A percentile compares a stretch with the other conserved stretches of the same genome.
phyloP scores from a whole-genome alignment of 2,329 filamentous ascomycete genomes.

The Emmonsiellopsis sp. region DNA sequence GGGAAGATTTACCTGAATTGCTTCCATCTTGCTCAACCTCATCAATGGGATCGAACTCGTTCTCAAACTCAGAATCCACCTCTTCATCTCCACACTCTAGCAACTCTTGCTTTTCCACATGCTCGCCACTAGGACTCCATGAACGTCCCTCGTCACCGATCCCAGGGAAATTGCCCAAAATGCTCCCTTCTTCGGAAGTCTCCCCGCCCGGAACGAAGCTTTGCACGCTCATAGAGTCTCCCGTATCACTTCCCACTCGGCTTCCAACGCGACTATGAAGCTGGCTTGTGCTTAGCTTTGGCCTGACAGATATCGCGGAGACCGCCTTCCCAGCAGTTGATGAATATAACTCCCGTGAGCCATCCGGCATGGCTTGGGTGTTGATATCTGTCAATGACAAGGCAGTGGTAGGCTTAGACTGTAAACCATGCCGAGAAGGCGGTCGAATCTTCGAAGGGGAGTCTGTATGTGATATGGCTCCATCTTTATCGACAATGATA shows the following conservation, averaged over 20 bases:
- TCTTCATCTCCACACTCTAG: conserved; percentile 36
- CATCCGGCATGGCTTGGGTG: conserved; percentile 64
- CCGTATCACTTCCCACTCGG: conserved; percentile 41
- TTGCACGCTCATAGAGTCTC: conserved; percentile 42
- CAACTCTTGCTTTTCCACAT: conserved; percentile 25
- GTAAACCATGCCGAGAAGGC: conserved; percentile 27
- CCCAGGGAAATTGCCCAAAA: conserved; percentile 62
- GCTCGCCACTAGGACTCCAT: conserved; percentile 1
- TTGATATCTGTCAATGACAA: conserved; percentile 74
- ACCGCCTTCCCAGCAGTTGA: conserved; percentile 29
- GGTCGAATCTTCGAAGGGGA: conserved; percentile 26
- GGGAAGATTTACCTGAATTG: conserved; percentile 44
- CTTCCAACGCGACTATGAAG: conserved; percentile 38
- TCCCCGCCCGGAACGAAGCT: conserved; percentile 47
- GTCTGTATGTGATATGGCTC: conserved; percentile 16
- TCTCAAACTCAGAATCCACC: conserved; percentile 57
- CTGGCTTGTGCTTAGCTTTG: conserved; percentile 30
- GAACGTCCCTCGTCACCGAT: conserved; percentile 16
- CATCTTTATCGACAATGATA: conserved; percentile 27
- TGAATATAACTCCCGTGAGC: conserved; percentile 55
- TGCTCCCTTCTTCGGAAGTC: conserved; percentile 66
- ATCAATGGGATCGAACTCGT: conserved; percentile 67
- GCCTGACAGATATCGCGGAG: conserved; percentile 21
- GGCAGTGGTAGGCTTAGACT: conserved; percentile 71
- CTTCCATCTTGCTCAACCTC: conserved; percentile 45